Conservation (phyloP, 148 eudicot genomes). For the Spergularia marina region DNA sequence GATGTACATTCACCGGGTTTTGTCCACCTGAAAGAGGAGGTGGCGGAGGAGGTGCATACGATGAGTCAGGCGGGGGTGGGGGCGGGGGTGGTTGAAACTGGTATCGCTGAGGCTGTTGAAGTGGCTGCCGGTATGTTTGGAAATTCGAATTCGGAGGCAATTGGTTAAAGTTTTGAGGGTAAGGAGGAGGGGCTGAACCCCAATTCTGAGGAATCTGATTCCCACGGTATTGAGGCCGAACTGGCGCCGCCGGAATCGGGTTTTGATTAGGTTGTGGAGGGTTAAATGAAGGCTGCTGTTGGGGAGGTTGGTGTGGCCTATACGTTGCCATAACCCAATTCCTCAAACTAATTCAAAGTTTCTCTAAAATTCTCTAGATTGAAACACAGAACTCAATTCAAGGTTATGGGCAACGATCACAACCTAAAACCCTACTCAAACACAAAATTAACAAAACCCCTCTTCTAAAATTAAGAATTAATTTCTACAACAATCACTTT, state of each 20-base stretch:
- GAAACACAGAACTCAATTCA: not conserved
- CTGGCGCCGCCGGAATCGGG: constrained; percentile 43
- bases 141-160: constrained; percentile 37
- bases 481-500: too few relatives aligned
- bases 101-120: constrained; percentile 54
- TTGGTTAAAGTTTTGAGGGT: constrained; percentile 42
- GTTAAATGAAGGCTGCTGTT: constrained; percentile 46
- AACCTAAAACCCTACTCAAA: not conserved
- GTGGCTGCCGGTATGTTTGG: constrained; percentile 44
- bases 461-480: too few relatives aligned
- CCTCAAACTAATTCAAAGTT: not conserved
- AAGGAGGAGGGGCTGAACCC: constrained; percentile 53
- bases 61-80: constrained; percentile 74
- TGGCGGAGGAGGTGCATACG: constrained; percentile 73
- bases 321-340: constrained; percentile 64
- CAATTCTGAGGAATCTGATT: constrained; percentile 65
- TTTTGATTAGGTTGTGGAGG: constrained; percentile 58
- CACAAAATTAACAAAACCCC: not conserved
- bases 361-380: constrained; percentile 12
- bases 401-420: not conserved
- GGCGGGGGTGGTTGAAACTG: constrained; percentile 65
- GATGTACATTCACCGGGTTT: constrained; percentile 32
- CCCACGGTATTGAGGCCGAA: constrained; percentile 46
- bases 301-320: constrained; percentile 70
- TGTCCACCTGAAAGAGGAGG: constrained; percentile 35